Conservation (phyloP, 2,329 filamentous ascomycete genomes). For the Clarireedia homoeocarpa region DNA sequence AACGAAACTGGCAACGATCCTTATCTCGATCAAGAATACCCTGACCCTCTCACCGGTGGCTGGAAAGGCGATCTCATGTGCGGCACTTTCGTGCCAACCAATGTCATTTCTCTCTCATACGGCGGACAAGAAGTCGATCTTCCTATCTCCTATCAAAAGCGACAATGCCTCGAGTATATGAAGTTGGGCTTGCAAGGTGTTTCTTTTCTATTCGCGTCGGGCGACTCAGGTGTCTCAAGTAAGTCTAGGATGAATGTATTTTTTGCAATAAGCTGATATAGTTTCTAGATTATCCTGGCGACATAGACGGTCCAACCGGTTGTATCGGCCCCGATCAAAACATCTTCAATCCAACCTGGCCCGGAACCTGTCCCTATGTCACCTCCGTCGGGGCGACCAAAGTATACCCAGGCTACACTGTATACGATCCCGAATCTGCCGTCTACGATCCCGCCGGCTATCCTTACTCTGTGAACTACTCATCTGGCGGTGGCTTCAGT, state of each 20-base stretch:
- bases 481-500: conserved; percentile 38
- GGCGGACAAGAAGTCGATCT: conserved; percentile 44
- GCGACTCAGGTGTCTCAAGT: conserved; percentile 38
- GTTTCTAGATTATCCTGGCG: conserved; percentile 11
- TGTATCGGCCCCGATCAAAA: conserved; percentile 39
- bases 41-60: conserved; percentile 22
- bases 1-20: conserved; percentile 33
- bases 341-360: conserved; percentile 39
- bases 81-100: conserved; percentile 36
- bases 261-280: background rate
- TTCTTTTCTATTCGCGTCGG: conserved; percentile 39
- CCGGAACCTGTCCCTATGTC: conserved; percentile 36
- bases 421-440: conserved; percentile 26
- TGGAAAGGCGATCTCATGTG: conserved; percentile 26
- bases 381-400: conserved; percentile 33
- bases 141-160: conserved; percentile 44
- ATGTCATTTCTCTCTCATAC: conserved; percentile 48
- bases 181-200: conserved; percentile 42
- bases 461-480: conserved; percentile 24
- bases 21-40: conserved; percentile 13
- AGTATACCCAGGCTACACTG: conserved; percentile 28
- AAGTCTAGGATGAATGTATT: background rate
- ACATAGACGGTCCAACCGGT: conserved; percentile 22
- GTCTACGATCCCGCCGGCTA: conserved; percentile 19
- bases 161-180: conserved; percentile 42